Percentiles rank a stretch among this genome's conserved stretches.
Conservation (phyloP, 495 filamentous ascomycete genomes). For the Annulohypoxylon moriforme region DNA sequence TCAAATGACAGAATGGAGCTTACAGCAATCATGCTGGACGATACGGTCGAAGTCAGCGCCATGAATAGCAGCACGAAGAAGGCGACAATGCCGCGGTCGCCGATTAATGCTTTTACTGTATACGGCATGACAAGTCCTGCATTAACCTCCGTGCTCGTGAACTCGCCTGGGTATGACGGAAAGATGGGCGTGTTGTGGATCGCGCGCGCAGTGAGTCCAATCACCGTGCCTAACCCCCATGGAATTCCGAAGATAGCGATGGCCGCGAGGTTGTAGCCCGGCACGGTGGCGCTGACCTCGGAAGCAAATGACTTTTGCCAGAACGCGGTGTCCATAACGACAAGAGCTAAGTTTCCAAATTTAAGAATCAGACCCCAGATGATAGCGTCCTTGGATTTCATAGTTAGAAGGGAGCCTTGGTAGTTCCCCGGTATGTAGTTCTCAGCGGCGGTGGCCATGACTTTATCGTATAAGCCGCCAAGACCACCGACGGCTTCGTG, state of each 20-base stretch:
- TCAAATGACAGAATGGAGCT: conserved; percentile 88
- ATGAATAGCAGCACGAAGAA: conserved; percentile 86
- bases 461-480: conserved; percentile 82
- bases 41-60: conserved; percentile 85
- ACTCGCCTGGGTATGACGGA: conserved; percentile 69
- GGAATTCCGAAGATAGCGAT: conserved; percentile 88
- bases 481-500: conserved; percentile 77
- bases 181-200: conserved; percentile 75
- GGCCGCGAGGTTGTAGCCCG: conserved; percentile 85
- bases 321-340: conserved; percentile 66
- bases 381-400: conserved; percentile 64
- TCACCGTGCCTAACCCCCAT: conserved; percentile 83
- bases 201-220: conserved; percentile 81
- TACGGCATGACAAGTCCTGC: conserved; percentile 84
- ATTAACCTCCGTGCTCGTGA: conserved; percentile 73
- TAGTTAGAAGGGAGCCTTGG: conserved; percentile 59
- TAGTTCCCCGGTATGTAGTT: conserved; percentile 64
- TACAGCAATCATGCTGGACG: conserved; percentile 84
- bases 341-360: conserved; percentile 62
- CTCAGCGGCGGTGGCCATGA: conserved; percentile 80
- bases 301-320: conserved; percentile 65
- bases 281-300: conserved; percentile 70
- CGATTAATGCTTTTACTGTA: conserved; percentile 80
- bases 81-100: conserved; percentile 80
- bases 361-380: conserved; percentile 62